Conservation (phyloP, 2,329 filamentous ascomycete species). For the Ambrosiella cleistominuta region DNA sequence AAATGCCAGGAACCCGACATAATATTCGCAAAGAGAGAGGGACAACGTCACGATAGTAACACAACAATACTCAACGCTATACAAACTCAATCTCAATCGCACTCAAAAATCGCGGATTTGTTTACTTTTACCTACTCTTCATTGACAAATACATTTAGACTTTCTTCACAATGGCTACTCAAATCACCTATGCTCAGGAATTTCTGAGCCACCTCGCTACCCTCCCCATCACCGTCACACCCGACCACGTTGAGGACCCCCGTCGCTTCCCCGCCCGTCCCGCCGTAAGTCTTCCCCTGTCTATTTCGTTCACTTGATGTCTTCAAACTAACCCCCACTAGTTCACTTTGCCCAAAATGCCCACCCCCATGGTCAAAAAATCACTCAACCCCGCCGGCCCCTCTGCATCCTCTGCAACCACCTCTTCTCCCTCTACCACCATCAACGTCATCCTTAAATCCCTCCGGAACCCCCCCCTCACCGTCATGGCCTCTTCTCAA, state of each 20-base stretch:
- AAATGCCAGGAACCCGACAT: not conserved
- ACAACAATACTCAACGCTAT: not conserved
- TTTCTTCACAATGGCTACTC: slow-evolving; percentile 26
- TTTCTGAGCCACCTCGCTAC: slow-evolving; percentile 70
- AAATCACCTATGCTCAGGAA: slow-evolving; percentile 65
- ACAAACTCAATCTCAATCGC: too few relatives aligned
- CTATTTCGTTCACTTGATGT: not conserved
- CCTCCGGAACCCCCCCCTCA: slow-evolving; percentile 55
- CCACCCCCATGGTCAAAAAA: slow-evolving; percentile 35
- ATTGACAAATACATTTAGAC: not conserved
- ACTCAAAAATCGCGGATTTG: not conserved
- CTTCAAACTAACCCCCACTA: slow-evolving; percentile 19
- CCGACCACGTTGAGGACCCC: slow-evolving; percentile 80
- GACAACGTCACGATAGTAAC: not conserved
- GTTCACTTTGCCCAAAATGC: slow-evolving; percentile 57
- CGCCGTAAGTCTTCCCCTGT: slow-evolving; percentile 37
- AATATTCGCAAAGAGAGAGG: not conserved
- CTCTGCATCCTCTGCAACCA: slow-evolving; percentile 12
- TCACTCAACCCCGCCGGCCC: slow-evolving; percentile 16
- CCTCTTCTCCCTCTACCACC: not conserved
- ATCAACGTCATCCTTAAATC: slow-evolving; percentile 52
- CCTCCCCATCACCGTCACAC: slow-evolving; percentile 61
- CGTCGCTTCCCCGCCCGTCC: slow-evolving; percentile 57
- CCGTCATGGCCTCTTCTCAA: slow-evolving; percentile 46
- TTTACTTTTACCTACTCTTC: not conserved